phyloP scores from a whole-genome alignment of 2,329 filamentous ascomycete species.

The Colletotrichum cuscutae region DNA sequence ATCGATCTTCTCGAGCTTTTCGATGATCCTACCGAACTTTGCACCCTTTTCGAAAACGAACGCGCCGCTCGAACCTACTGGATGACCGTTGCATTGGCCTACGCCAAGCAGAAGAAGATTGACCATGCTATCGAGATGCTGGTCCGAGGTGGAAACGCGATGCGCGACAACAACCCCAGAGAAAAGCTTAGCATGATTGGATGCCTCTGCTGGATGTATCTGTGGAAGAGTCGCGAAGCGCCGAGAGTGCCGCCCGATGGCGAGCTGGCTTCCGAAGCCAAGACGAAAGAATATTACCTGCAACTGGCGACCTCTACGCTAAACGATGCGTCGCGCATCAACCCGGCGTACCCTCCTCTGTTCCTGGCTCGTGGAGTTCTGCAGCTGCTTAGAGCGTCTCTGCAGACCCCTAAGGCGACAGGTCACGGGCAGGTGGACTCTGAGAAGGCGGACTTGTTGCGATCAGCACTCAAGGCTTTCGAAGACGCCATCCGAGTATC shows the following conservation, averaged over 20 bases:
- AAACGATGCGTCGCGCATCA: conserved; percentile 95
- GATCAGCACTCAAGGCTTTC: conserved; percentile 90
- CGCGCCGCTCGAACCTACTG: conserved; percentile 91
- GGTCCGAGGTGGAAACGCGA: conserved; percentile 77
- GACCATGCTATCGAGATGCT: conserved; percentile 83
- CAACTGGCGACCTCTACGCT: conserved; percentile 89
- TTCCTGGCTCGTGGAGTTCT: conserved; percentile 92
- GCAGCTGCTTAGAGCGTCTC: conserved; percentile 85
- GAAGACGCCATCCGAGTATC: conserved; percentile 92
- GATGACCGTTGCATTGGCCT: conserved; percentile 97
- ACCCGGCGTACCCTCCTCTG: conserved; percentile 89
- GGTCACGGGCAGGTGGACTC: conserved; percentile 73
- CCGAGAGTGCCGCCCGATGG: conserved; percentile 71
- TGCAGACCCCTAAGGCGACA: conserved; percentile 79
- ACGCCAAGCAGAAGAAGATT: conserved; percentile 94
- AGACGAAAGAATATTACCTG: conserved; percentile 93
- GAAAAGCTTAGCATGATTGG: conserved; percentile 88
- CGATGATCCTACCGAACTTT: conserved; percentile 95
- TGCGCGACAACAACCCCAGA: conserved; percentile 76
- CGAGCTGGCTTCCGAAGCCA: conserved; percentile 74
- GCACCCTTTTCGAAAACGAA: conserved; percentile 94
- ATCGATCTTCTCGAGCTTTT: conserved; percentile 91
- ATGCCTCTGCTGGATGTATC: conserved; percentile 89
- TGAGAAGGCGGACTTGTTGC: conserved; percentile 82
- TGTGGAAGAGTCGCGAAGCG: conserved; percentile 89